Evolutionary conservation across 345 rosid species (phyloP).

Genomic region (Brassica carinata): DNA sequence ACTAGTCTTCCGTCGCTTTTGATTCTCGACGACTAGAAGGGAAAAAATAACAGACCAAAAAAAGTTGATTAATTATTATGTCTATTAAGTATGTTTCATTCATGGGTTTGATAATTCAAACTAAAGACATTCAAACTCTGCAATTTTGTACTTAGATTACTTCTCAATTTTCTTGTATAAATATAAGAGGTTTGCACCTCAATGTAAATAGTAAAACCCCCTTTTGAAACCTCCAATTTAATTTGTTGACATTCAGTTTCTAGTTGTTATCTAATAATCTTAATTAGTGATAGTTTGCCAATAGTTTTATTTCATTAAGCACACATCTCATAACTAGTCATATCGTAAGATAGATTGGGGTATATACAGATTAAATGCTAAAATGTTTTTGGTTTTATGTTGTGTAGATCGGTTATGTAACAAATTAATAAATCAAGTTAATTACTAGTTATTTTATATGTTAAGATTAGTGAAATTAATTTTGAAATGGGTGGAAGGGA

Average conservation of each 20-base stretch:
- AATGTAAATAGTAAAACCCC: neutral
- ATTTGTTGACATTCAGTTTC: neutral
- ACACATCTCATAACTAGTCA: neutral
- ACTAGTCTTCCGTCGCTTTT: conserved; percentile 30
- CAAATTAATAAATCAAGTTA: neutral
- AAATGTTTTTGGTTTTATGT: neutral
- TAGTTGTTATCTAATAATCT: neutral
- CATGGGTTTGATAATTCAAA: conserved; percentile 28
- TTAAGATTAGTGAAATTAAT: conserved; percentile 1
- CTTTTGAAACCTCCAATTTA: neutral
- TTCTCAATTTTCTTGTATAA: neutral
- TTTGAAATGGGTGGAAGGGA: conserved; percentile 3
- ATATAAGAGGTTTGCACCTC: neutral
- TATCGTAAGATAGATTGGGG: neutral
- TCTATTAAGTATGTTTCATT: conserved; percentile 23
- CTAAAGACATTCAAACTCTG: conserved; percentile 26
- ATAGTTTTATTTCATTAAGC: neutral
- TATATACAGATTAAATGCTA: neutral
- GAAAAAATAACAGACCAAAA: neutral
- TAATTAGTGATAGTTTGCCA: neutral
- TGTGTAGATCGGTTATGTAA: conserved; percentile 9
- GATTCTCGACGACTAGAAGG: conserved; percentile 3
- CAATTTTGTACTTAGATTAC: conserved; percentile 5
- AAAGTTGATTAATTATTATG: conserved; percentile 20
- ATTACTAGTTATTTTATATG: neutral